A percentile compares a stretch with the other conserved stretches of the same genome.
These are phyloP conservation scores for Suillus subluteus DNA, from an alignment of 768 basidiomycete species.

Conservation along the genomic window DNA sequence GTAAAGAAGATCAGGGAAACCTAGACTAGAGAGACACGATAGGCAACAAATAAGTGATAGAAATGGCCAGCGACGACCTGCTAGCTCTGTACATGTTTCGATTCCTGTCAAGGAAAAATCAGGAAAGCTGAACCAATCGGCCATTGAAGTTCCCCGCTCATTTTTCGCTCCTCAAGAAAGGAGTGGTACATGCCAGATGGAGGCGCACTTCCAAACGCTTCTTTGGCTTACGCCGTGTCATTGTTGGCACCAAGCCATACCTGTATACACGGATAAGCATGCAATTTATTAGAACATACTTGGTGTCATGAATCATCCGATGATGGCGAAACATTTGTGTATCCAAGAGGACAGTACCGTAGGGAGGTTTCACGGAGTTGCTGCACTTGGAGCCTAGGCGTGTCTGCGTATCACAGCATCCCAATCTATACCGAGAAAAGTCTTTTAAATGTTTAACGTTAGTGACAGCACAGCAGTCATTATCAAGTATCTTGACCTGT, in stretches of 20 bases:
- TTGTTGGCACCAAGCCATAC: not conserved
- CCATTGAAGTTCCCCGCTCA: not conserved
- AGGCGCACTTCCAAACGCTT: not conserved
- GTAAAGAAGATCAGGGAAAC: no score
- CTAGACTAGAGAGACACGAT: no score
- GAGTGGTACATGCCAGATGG: not conserved
- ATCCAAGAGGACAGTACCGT: not conserved
- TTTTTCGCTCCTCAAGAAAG: not conserved
- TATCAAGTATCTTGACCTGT: not conserved
- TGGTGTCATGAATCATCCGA: not conserved
- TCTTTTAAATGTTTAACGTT: not conserved
- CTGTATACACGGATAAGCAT: not conserved
- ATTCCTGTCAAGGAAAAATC: not conserved
- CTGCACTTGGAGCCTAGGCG: no score
- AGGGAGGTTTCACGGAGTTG: not conserved
- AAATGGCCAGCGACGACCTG: not conserved
- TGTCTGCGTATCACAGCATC: not conserved
- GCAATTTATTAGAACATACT: not conserved
- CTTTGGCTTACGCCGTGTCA: slow-evolving; percentile 1
- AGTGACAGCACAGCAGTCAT: not conserved
- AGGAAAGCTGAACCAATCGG: not conserved
- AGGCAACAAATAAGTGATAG: no score
- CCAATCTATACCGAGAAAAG: not conserved
- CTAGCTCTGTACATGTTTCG: not conserved
- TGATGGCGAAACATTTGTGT: no score